Base-by-base conservation (phyloP, 805 yeast species). In the Candida schatavii region DNA sequence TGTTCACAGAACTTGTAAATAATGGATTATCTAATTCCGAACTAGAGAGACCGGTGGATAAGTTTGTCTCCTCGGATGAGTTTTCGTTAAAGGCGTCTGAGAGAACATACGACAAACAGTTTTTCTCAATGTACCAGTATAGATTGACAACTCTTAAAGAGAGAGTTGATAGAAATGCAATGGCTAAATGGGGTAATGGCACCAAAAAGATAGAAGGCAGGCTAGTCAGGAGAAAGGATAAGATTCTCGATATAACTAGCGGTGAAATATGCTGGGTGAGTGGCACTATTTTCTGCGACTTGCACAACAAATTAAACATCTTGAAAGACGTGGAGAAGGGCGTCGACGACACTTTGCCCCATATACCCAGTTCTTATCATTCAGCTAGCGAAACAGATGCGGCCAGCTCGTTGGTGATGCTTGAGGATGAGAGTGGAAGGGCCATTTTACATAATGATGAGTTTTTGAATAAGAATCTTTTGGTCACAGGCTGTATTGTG, bases 381-480 rank as follows among this genome's bases (percentile, higher is more conserved):
- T 42, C 46, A n/a, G 51, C 49, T 5, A 50, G 48, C 20, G 58
- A 48, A 9, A 50, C 51, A 21, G 52, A 46, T 2, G 41, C 43
- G 4, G 9, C 21, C 18, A 18, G 20, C 9, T 57, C 51, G 30
- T 59, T 77, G 13, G 87, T 86, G 21, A 80, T 82, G 83, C 59
- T 93, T 27, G 98, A 93, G 60, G 99, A 93, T 62, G 97, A 89
- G 54, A 81, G 89, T 42, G 99, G 99, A 3, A 71, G 99, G 39
- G 83, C 95, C 5, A 59, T 80, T 25, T 64, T 93, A 18, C 81
- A 78, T 37, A 78, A 78, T 35, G 90, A 88, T 20, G 70, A 55
- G 18, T 61, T 82, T 25, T 72, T 85, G 33, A 67, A 69, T 39
- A 56, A 61, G 5, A 69, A 77, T 15, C 75, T 83, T 2, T 68